Evolutionary conservation across 768 basidiomycete genomes (phyloP).

Genomic region (Pisolithus albus): DNA sequence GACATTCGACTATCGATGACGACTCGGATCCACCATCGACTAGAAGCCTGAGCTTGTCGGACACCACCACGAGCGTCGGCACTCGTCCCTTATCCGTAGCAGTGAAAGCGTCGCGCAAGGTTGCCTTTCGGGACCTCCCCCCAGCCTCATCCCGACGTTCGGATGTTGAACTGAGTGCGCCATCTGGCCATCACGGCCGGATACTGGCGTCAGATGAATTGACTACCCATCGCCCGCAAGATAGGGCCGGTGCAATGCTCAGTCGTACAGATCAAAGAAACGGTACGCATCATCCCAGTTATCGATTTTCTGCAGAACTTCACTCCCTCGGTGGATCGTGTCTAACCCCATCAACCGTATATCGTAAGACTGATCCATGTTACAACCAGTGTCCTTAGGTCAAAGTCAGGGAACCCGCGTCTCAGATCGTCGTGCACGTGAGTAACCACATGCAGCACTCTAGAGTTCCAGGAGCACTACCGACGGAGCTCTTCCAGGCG

Average conservation of each 20-base stretch:
- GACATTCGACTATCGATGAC: too few relatives aligned
- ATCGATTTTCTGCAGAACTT: too few relatives aligned
- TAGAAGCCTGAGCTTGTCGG: too few relatives aligned
- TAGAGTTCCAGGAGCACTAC: neutral
- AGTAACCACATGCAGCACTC: neutral
- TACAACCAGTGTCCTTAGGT: neutral
- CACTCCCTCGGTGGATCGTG: too few relatives aligned
- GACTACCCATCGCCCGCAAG: neutral
- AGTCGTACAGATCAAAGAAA: neutral
- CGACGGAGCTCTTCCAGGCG: neutral
- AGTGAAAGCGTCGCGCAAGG: slow-evolving; percentile 6
- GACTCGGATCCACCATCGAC: too few relatives aligned
- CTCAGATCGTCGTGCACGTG: neutral
- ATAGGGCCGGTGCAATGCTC: neutral
- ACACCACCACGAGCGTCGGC: too few relatives aligned
- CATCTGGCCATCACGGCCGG: slow-evolving; percentile 7
- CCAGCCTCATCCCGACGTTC: slow-evolving; percentile 3
- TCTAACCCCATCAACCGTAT: too few relatives aligned
- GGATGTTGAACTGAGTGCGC: slow-evolving; percentile 4
- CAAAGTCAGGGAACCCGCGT: neutral
- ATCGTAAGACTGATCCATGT: neutral
- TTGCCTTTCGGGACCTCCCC: slow-evolving; percentile 9
- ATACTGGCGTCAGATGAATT: neutral
- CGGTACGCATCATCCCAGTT: neutral
- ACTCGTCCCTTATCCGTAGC: neutral